Evolutionary conservation across 1,284 basidiomycete species (phyloP), one percentile per base, ranked within the genome.

Genomic region (Neolentinus lepideus): DNA sequence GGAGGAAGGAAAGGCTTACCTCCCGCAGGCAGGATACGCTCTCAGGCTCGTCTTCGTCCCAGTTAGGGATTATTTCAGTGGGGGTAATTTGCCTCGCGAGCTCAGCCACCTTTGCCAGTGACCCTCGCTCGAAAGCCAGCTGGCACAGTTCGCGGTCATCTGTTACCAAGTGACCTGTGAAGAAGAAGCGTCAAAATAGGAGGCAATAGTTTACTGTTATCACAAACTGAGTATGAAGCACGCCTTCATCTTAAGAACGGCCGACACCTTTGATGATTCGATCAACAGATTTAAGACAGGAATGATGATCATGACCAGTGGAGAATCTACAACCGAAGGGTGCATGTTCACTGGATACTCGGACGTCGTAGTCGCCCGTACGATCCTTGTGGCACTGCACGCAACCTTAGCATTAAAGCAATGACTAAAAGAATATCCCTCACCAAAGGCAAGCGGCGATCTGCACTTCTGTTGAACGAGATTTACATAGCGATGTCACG

Each of bases 171-270:
- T 84, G 73, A 53, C 84, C 92, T 93, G 62, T 14, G 54, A 22
- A 19, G 21, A 16, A 51, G 21, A 11, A 16, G 9, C 3, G 51
- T 6, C 14, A 55, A 1, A 59, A 27, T 14, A 36, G 29, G 35
- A 33, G 24, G 45, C 31, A 54, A 26, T 25, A 54, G 36, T 6
- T 45, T 29, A 26, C 26, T 1, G 16, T 1, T 33, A 43, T 3
- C 36, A 59, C 77, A 14, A 58, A 91, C 89, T 81, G 0, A 94
- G 68, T 6, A 85, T 78, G 62, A 87, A 88, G 65, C 88, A 92
- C 0, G 88, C 84, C 63, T 77, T 81, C 2, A 75, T 78, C 52
- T 78, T 74, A 26, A 67, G 75, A 51, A 71, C 67, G 1, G 72
- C 65, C 11, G 69, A 66, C 54, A 81, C 78, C 1, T 68, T 61